Base-by-base conservation (phyloP, 441 rosid species). In the Pelargonium cotyledonis region DNA sequence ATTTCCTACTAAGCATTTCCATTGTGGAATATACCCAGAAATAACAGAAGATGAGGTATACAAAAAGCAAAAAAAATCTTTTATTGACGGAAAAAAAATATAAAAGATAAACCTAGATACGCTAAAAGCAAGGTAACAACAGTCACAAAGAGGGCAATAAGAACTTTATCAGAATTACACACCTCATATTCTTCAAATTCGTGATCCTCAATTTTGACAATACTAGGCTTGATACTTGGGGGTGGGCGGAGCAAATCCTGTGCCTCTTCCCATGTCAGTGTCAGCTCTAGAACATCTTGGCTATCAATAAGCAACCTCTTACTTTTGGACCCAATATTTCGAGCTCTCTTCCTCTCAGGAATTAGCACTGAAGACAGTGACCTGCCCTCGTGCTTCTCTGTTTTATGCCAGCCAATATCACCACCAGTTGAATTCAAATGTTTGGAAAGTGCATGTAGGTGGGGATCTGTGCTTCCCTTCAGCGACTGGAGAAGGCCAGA, bases 111-210 rank as follows among this genome's bases (percentile, higher is more conserved):
- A 40, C 43, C 1, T 40, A 40, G 9, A 40, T 40, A 40, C 10
- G 15, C 10, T 14, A n/a, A 38, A 21, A 12, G 8, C 16, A 60
- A 16, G 19, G 47, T 3, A 15, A 15, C 64, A 29, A 16, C 2
- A 21, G n/a, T 38, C 14, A 57, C 18, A 57, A 3, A 21, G 21
- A 65, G 58, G 9, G 41, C 7, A 1, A 11, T 10, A 46, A 58
- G n/a, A 57, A 58, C 38, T 49, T 49, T 15, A 49, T 49, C 57
- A 72, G 19, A 63, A 67, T 10, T 47, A 75, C 84, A 79, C 80
- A 88, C 94, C 18, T 86, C 91, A 72, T 85, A 88, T 75, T 88
- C 94, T 81, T 88, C 94, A 81, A 88, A 81, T 71, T 79, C 85
- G 38, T 88, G 81, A 74, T 88, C 86, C 69, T 88, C 94, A 44